Evolutionary conservation across 73 alveolate species (phyloP), one percentile per base, ranked within the genome.

Genomic region (Paramecium tetraurelia): DNA sequence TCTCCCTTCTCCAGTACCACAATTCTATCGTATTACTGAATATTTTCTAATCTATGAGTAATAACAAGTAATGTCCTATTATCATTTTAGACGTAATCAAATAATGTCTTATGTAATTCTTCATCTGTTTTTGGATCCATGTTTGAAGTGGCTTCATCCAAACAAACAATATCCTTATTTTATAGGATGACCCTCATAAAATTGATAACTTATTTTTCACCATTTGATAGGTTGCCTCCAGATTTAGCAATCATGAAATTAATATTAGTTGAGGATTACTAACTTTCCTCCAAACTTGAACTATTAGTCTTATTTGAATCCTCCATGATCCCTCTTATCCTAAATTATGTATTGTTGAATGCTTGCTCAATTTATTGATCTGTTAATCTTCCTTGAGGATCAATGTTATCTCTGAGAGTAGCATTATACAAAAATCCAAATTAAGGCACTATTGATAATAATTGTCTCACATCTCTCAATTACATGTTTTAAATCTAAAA

Each of bases 91-190:
- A 83, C 92, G 31, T 59, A 89, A 70, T 89, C 63, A 41, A 89
- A 89, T 9, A 89, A 33, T 71, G 86, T 70, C 57, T 89, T 71
- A 71, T 89, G 94, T n/a, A 89, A 44, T 46, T 89, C 94, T 50
- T 95, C 94, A 92, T 95, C 98, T 68, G 98, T 95, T 95, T 92
- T 85, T 70, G 93, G 94, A 94, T 95, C 98, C 88, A 94, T 94
- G 50, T 93, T 95, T 1, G 97, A 93, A 7, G 98, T 95, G 10
- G 97, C 98, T 85, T 95, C 98, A 77, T 95, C 98, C 77, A 95
- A 58, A 53, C 95, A 76, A 38, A 95, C 93, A 33, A 95, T 95
- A 92, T 95, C 92, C 43, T 93, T 94, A 48, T 94, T 89, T 94
- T 94, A 92, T 33, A 95, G 75, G 6, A 96, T 59, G 10, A 95